A percentile compares a stretch with the other conserved stretches of the same genome.
phyloP scores from a whole-genome alignment of 1,139 yeast genomes.

The Pichia sorboxylosa region DNA sequence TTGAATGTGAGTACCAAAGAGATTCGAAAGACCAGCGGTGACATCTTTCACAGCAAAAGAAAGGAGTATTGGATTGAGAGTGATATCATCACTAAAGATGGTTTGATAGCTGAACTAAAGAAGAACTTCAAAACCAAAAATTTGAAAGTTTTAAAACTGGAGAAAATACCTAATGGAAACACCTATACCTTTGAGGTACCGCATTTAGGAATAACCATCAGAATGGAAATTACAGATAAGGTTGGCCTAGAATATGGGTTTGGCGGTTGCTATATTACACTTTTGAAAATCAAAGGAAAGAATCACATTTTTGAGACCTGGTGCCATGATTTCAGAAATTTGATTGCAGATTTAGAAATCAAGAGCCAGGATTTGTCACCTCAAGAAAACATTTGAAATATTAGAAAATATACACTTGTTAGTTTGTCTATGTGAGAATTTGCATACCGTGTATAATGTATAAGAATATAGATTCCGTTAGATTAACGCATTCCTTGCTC shows the following conservation, averaged over 20 bases:
- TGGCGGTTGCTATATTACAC: conserved; percentile 21
- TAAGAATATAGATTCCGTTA: background rate
- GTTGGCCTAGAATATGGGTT: conserved; percentile 23
- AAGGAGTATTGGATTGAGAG: conserved; percentile 13
- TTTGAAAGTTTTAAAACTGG: background rate
- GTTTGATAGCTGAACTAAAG: conserved; percentile 3
- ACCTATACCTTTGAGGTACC: conserved; percentile 5
- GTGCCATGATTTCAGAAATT: conserved; percentile 13
- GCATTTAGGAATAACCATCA: conserved; percentile 2
- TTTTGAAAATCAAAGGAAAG: conserved; percentile 13
- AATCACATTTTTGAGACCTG: conserved; percentile 14
- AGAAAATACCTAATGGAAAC: conserved; percentile 2
- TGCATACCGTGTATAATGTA: too few relatives aligned
- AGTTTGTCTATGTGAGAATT: too few relatives aligned
- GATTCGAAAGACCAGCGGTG: too few relatives aligned
- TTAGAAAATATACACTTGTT: too few relatives aligned
- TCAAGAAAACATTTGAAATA: too few relatives aligned
- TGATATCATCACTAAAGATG: conserved; percentile 8
- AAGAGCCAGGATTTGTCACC: background rate
- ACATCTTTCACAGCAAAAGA: too few relatives aligned
- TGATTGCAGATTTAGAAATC: conserved; percentile 11
- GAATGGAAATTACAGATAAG: conserved; percentile 17
- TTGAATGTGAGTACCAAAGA: background rate
- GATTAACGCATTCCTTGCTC: too few relatives aligned
- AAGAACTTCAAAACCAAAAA: conserved; percentile 2